Evolutionary conservation across 176 grass and related monocot species (phyloP).

Genomic region (Chrysopogon serrulatus): DNA sequence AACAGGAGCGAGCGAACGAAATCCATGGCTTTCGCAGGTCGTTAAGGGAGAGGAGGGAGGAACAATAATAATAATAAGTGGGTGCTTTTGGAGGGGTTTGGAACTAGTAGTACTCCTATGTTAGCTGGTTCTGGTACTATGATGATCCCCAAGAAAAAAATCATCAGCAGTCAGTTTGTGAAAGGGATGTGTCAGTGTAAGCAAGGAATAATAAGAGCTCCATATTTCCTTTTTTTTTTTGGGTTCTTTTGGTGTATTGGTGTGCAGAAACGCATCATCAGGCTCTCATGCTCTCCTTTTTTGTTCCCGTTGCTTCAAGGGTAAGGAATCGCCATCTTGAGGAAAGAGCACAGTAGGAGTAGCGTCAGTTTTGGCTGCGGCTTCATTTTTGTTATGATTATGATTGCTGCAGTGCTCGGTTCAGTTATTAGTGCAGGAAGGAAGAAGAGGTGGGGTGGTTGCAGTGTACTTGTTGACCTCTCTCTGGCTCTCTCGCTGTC

Average conservation of each 20-base stretch:
- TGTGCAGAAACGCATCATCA: not conserved
- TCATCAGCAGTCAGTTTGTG: slow-evolving; percentile 10
- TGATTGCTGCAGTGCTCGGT: not conserved
- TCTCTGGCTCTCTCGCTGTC: not conserved
- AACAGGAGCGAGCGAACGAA: slow-evolving; percentile 9
- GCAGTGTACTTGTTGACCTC: not conserved
- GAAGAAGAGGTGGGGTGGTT: slow-evolving; percentile 5
- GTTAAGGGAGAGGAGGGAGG: not conserved
- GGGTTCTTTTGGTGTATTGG: not conserved
- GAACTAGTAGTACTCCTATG: not conserved
- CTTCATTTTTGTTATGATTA: not conserved
- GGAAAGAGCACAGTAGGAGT: not conserved
- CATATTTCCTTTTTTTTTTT: slow-evolving; percentile 7
- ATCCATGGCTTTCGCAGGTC: slow-evolving; percentile 25
- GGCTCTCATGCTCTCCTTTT: not conserved
- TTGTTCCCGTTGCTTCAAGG: slow-evolving; percentile 16
- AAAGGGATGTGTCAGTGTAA: slow-evolving; percentile 13
- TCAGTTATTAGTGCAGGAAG: not conserved
- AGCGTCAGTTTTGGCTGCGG: not conserved
- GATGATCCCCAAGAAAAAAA: slow-evolving; percentile 1
- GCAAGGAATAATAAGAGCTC: slow-evolving; percentile 31
- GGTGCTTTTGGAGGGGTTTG: not conserved
- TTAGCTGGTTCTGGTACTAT: not conserved
- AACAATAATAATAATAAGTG: slow-evolving; percentile 23
- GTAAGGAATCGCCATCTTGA: not conserved